Evolutionary conservation across 108 stramenopile species (phyloP).

Genomic region (Chaetoceros muelleri): DNA sequence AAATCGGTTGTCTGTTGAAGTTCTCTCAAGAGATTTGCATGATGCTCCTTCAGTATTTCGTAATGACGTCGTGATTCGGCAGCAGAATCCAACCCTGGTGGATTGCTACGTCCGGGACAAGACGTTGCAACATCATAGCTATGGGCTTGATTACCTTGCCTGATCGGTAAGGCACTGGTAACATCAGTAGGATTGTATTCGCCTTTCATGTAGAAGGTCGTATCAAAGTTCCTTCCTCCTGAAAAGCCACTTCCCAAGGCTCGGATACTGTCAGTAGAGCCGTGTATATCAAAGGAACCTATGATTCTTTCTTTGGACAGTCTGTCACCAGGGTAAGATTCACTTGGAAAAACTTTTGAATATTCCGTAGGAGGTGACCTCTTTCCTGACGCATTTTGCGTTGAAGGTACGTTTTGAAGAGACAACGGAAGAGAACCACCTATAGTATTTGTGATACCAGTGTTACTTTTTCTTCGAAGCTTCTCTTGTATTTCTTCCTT

Average conservation of each 20-base stretch:
- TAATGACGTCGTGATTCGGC: not conserved
- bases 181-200: not conserved
- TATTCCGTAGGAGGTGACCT: not conserved
- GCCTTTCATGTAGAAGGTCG: not conserved
- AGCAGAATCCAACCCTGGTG: not conserved
- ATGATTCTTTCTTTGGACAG: not conserved
- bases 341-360: no score
- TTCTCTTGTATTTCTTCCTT: slow-evolving; percentile 7
- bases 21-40: not conserved
- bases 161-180: not conserved
- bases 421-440: not conserved
- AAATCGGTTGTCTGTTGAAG: not conserved
- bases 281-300: not conserved
- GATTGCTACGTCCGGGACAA: no score
- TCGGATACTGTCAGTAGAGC: not conserved
- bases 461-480: not conserved
- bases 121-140: no score
- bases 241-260: not conserved
- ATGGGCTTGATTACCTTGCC: not conserved
- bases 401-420: not conserved
- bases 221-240: not conserved
- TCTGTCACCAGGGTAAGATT: not conserved
- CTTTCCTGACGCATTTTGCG: not conserved
- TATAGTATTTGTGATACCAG: not conserved
- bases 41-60: not conserved